phyloP scores from a whole-genome alignment of 1,139 yeast species.

The Candida sanyaensis region DNA sequence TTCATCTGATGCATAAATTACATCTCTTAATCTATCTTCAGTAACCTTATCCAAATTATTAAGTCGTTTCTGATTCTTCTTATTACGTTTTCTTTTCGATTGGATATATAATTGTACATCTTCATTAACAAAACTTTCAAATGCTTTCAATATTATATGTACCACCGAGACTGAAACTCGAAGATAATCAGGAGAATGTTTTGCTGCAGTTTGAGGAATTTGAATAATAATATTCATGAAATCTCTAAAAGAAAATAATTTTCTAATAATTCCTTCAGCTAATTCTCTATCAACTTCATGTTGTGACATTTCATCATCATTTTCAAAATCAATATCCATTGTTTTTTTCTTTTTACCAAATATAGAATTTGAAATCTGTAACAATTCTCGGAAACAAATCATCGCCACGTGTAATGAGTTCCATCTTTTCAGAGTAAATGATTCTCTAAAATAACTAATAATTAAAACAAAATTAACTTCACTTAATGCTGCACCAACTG shows the following conservation, averaged over 20 bases:
- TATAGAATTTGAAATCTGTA: constrained; percentile 56
- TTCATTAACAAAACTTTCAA: constrained; percentile 67
- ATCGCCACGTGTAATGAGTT: constrained; percentile 69
- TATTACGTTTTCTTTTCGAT: constrained; percentile 40
- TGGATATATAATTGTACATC: constrained; percentile 59
- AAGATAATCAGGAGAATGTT: constrained; percentile 65
- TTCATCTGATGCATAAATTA: constrained; percentile 45
- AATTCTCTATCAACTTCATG: constrained; percentile 49
- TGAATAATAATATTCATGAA: constrained; percentile 59
- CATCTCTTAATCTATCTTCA: constrained; percentile 32
- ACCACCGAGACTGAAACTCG: constrained; percentile 66
- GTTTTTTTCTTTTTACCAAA: constrained; percentile 43
- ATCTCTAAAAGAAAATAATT: constrained; percentile 62
- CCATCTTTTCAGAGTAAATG: constrained; percentile 53
- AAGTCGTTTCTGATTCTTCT: constrained; percentile 22
- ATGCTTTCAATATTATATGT: constrained; percentile 63
- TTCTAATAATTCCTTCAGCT: constrained; percentile 50
- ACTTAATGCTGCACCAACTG: constrained; percentile 67
- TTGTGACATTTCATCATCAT: constrained; percentile 47
- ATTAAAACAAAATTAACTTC: constrained; percentile 66
- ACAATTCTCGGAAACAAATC: constrained; percentile 66
- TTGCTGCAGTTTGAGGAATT: constrained; percentile 66
- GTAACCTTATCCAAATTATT: constrained; percentile 29
- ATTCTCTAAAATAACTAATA: constrained; percentile 55
- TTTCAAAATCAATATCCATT: constrained; percentile 6